A percentile compares a stretch with the other conserved stretches of the same genome.
Evolutionary conservation across 495 filamentous ascomycete genomes (phyloP).

Genomic region (Xylaria nigripes): DNA sequence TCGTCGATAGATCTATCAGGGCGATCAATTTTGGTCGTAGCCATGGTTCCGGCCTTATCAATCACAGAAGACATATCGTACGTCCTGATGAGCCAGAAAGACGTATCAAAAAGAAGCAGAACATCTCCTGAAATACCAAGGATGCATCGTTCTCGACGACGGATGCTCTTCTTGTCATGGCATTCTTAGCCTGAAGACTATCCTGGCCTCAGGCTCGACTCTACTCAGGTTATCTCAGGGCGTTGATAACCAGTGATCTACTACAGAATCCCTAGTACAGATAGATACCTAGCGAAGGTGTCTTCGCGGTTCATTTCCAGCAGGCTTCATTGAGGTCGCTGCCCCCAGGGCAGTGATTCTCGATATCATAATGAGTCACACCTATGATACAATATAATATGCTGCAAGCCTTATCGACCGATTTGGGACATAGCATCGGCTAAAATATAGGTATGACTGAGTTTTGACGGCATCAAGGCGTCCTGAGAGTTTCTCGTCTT

Average conservation of each 20-base stretch:
- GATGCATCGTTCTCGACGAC: slow-evolving; percentile 1
- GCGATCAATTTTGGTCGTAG: neutral
- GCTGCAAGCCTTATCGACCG: slow-evolving; percentile 3
- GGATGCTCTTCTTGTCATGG: neutral
- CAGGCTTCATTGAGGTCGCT: slow-evolving; percentile 7
- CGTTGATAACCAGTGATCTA: neutral
- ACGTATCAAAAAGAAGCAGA: neutral
- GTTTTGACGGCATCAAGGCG: slow-evolving; percentile 20
- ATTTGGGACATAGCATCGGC: slow-evolving; percentile 10
- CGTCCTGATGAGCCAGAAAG: neutral
- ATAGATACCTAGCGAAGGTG: too few species aligned
- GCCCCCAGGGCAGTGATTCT: too few species aligned
- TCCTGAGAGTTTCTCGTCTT: slow-evolving; percentile 12
- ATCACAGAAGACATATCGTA: neutral
- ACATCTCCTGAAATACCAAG: neutral
- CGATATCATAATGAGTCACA: slow-evolving; percentile 15
- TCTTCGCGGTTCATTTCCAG: slow-evolving; percentile 16
- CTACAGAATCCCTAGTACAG: slow-evolving; percentile 3
- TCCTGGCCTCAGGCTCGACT: neutral
- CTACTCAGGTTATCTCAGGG: neutral
- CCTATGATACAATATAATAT: slow-evolving; percentile 1
- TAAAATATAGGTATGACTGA: slow-evolving; percentile 16
- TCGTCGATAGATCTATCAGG: neutral
- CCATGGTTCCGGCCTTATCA: too few species aligned
- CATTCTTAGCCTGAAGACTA: neutral